Evolutionary conservation across 78 protist species (phyloP).

Genomic region (Pigoraptor vietnamica): DNA sequence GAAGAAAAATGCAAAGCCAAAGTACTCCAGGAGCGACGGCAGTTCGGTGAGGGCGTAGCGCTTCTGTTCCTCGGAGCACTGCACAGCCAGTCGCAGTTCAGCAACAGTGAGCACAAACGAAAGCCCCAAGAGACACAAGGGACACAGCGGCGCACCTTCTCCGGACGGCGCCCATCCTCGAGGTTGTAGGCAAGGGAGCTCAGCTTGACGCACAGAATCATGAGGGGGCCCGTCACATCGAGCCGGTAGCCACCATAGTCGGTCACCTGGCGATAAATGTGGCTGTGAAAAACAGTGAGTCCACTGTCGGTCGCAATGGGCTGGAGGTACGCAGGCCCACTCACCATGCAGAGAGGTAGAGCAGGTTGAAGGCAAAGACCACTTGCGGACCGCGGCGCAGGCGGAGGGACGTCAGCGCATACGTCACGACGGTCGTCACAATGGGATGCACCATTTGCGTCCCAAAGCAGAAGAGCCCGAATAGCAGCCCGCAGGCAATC

Average conservation of each 20-base stretch:
- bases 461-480: background rate
- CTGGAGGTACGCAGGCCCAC: background rate
- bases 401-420: background rate
- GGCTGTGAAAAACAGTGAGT: no score
- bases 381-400: background rate
- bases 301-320: no score
- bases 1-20: conserved; percentile 55
- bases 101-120: no score
- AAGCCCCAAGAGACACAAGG: background rate
- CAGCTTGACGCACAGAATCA: conserved; percentile 55
- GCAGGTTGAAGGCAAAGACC: background rate
- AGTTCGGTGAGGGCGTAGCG: conserved; percentile 30
- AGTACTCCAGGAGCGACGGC: conserved; percentile 56
- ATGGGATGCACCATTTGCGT: background rate
- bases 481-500: background rate
- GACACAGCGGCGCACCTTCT: background rate
- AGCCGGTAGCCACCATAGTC: conserved; percentile 11
- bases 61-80: conserved; percentile 31
- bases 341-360: background rate
- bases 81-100: no score
- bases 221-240: conserved; percentile 16
- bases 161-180: conserved; percentile 41
- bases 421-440: background rate
- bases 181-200: conserved; percentile 57
- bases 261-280: conserved; percentile 12